Percentiles rank a stretch among this genome's conserved stretches.
phyloP scores from a whole-genome alignment of 495 filamentous ascomycete species.

The Gamarada debralockiae region DNA sequence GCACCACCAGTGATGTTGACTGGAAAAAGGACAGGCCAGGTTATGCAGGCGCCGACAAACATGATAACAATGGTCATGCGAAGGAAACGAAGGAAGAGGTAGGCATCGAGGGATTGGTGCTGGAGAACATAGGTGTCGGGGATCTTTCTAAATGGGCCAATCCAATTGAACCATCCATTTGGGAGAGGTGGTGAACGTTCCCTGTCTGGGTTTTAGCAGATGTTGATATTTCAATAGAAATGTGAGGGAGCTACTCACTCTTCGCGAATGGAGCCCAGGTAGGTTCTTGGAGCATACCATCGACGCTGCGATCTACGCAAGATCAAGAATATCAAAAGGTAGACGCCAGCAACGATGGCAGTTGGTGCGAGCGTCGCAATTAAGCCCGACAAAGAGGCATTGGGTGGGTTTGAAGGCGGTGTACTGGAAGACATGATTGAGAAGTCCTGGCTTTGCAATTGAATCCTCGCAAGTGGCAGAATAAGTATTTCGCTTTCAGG shows the following conservation, averaged over 20 bases:
- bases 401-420: background rate
- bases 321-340: slow-evolving; percentile 70
- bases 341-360: slow-evolving; percentile 56
- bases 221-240: slow-evolving; percentile 3
- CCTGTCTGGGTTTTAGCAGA: slow-evolving; percentile 30
- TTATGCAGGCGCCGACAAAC: slow-evolving; percentile 76
- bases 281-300: slow-evolving; percentile 86
- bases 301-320: slow-evolving; percentile 68
- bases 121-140: slow-evolving; percentile 82
- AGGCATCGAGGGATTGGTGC: slow-evolving; percentile 86
- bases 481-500: no score
- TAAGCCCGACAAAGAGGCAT: slow-evolving; percentile 34
- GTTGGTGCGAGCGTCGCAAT: slow-evolving; percentile 71
- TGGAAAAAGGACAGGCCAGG: slow-evolving; percentile 83
- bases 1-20: slow-evolving; percentile 79
- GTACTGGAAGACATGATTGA: slow-evolving; percentile 5
- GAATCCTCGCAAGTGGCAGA: no score
- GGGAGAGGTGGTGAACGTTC: slow-evolving; percentile 67
- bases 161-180: slow-evolving; percentile 70
- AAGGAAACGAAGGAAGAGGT: slow-evolving; percentile 82
- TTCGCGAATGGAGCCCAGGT: slow-evolving; percentile 68
- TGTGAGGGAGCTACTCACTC: slow-evolving; percentile 40
- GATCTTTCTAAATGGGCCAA: slow-evolving; percentile 70
- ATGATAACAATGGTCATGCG: slow-evolving; percentile 67
- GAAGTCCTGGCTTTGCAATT: background rate